A percentile compares a stretch with the other conserved stretches of the same genome.
phyloP scores from a whole-genome alignment of 257 asterid species.

The Solanum tarapatanum region DNA sequence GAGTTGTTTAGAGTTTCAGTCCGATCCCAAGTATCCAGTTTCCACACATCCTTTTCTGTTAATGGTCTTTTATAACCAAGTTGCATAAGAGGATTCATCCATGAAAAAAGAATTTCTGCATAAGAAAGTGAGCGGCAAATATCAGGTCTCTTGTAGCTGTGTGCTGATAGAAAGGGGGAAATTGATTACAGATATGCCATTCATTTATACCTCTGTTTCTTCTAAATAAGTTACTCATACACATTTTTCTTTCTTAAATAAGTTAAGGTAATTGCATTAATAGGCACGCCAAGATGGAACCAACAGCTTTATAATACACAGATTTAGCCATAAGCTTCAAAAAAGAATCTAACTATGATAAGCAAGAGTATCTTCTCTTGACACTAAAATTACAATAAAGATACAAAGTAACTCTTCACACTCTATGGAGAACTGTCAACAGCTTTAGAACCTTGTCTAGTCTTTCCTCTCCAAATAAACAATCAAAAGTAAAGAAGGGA shows the following conservation, averaged over 20 bases:
- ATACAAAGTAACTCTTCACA: not conserved
- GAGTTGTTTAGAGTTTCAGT: conserved; percentile 72
- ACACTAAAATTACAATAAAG: not conserved
- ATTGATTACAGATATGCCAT: not conserved
- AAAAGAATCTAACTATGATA: not conserved
- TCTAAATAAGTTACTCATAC: not conserved
- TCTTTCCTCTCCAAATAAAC: not conserved
- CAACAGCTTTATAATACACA: not conserved
- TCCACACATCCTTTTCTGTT: conserved; percentile 95
- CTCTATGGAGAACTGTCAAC: not conserved
- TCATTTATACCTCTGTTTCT: not conserved
- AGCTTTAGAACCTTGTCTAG: not conserved
- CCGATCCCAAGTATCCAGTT: conserved; percentile 85
- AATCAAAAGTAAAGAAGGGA: not conserved
- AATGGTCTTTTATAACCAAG: conserved; percentile 87
- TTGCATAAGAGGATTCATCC: conserved; percentile 55
- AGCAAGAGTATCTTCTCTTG: not conserved
- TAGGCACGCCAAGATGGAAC: not conserved
- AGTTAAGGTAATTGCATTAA: not conserved
- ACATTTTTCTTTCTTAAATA: not conserved
- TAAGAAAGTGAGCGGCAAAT: conserved; percentile 4
- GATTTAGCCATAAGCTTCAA: not conserved
- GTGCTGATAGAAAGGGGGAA: not conserved
- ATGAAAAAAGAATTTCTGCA: conserved; percentile 33
- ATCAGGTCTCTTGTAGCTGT: conserved; percentile 6